phyloP scores from a whole-genome alignment of 2,329 filamentous ascomycete species.

The Cordyceps javanica region DNA sequence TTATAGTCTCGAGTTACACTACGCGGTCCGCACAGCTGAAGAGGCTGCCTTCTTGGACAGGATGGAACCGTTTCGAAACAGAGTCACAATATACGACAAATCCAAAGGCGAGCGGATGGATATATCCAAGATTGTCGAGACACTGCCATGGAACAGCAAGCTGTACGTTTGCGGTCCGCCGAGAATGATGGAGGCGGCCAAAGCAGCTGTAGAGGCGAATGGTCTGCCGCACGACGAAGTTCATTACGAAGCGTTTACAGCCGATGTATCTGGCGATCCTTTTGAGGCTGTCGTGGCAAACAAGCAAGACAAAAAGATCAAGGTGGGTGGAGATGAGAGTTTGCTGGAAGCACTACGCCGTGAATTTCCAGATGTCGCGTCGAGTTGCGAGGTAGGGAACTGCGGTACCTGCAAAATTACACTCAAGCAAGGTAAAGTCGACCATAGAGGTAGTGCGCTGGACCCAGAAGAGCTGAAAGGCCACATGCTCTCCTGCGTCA shows the following conservation, averaged over 20 bases:
- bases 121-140: slow-evolving; percentile 42
- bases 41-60: slow-evolving; percentile 51
- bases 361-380: slow-evolving; percentile 37
- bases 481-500: slow-evolving; percentile 46
- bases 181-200: slow-evolving; percentile 49
- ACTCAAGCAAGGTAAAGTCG: slow-evolving; percentile 36
- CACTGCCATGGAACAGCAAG: slow-evolving; percentile 46
- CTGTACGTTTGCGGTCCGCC: slow-evolving; percentile 57
- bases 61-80: slow-evolving; percentile 34
- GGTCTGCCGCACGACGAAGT: slow-evolving; percentile 44
- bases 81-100: slow-evolving; percentile 47
- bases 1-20: slow-evolving; percentile 50
- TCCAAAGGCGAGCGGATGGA: slow-evolving; percentile 46
- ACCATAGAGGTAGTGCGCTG: slow-evolving; percentile 45
- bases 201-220: slow-evolving; percentile 31
- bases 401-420: slow-evolving; percentile 46
- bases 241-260: slow-evolving; percentile 55
- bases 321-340: slow-evolving; percentile 42
- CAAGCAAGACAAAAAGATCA: slow-evolving; percentile 31
- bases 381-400: slow-evolving; percentile 49
- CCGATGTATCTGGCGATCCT: slow-evolving; percentile 48
- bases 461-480: slow-evolving; percentile 36
- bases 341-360: slow-evolving; percentile 42
- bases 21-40: slow-evolving; percentile 44
- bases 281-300: slow-evolving; percentile 51